These are phyloP conservation scores for Diaporthe helianthi DNA, from an alignment of 2,329 filamentous ascomycete genomes.

Conservation along the genomic window DNA sequence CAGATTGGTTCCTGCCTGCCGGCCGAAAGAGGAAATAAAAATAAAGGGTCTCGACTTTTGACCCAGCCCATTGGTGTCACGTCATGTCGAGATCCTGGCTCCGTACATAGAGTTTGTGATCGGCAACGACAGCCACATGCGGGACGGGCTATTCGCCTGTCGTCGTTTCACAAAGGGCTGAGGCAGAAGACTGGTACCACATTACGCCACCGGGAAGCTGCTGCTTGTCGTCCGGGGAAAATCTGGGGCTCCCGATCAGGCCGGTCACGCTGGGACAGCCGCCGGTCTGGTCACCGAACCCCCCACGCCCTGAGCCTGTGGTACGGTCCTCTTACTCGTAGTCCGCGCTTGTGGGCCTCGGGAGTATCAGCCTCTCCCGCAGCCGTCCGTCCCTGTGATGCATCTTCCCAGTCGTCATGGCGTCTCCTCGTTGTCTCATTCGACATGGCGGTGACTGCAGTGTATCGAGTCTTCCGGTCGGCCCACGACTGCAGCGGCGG, in stretches of 20 bases:
- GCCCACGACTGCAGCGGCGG: slow-evolving; percentile 19
- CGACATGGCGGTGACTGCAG: slow-evolving; percentile 25
- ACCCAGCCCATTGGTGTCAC: slow-evolving; percentile 17
- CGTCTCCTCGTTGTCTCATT: slow-evolving; percentile 15
- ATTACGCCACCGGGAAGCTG: slow-evolving; percentile 11
- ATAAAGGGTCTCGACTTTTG: neutral
- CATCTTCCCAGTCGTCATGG: neutral
- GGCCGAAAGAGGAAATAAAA: too few relatives aligned
- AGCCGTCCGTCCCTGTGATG: slow-evolving; percentile 18
- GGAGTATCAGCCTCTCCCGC: slow-evolving; percentile 10
- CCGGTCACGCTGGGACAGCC: neutral
- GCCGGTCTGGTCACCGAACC: slow-evolving; percentile 18
- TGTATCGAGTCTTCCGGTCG: slow-evolving; percentile 11
- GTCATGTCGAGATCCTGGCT: slow-evolving; percentile 17
- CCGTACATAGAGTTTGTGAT: slow-evolving; percentile 5
- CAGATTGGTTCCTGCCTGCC: neutral
- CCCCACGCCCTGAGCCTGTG: neutral
- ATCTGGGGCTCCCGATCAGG: slow-evolving; percentile 1
- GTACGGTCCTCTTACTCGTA: slow-evolving; percentile 9
- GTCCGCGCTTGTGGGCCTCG: slow-evolving; percentile 20
- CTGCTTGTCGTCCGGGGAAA: slow-evolving; percentile 13
- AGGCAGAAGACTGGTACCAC: slow-evolving; percentile 5
- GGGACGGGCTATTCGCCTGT: slow-evolving; percentile 16
- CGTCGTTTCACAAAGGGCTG: slow-evolving; percentile 18
- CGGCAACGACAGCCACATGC: slow-evolving; percentile 10